Evolutionary conservation across 345 rosid species (phyloP).

Genomic region (Psidium guajava): DNA sequence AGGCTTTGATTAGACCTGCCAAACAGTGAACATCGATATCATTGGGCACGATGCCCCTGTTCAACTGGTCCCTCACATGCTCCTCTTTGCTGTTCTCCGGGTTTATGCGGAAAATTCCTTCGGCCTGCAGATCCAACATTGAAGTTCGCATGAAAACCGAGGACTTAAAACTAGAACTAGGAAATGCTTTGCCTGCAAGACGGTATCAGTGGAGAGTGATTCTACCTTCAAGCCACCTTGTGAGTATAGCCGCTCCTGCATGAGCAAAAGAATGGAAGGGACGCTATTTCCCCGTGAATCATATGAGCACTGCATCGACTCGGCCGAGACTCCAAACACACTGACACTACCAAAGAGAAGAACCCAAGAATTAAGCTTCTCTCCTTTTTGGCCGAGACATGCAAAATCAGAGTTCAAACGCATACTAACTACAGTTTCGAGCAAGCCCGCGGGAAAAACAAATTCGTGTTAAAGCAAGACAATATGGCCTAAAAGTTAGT

Average conservation of each 20-base stretch:
- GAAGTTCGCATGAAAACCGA: not conserved
- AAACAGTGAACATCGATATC: conserved; percentile 84
- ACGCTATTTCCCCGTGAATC: conserved; percentile 81
- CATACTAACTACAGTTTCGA: not conserved
- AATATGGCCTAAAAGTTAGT: not conserved
- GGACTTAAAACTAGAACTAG: not conserved
- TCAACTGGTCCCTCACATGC: conserved; percentile 80
- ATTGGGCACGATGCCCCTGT: conserved; percentile 82
- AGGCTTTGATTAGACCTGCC: conserved; percentile 95
- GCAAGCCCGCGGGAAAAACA: not conserved
- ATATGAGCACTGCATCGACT: conserved; percentile 85
- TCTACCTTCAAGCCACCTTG: conserved; percentile 80
- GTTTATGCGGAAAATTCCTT: conserved; percentile 92
- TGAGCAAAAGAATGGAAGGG: conserved; percentile 86
- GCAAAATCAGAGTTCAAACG: not conserved
- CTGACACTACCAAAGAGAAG: conserved; percentile 49
- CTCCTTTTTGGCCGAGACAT: not conserved
- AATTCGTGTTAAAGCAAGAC: not conserved
- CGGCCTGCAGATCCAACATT: conserved; percentile 38
- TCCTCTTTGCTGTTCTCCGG: conserved; percentile 95
- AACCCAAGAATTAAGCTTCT: not conserved
- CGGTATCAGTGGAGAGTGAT: not conserved
- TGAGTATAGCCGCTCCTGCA: conserved; percentile 74
- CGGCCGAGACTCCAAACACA: conserved; percentile 95
- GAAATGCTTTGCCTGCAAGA: not conserved